These are phyloP conservation scores for Gossypium rotundifolium DNA, from an alignment of 345 rosid species.

Conservation along the genomic window DNA sequence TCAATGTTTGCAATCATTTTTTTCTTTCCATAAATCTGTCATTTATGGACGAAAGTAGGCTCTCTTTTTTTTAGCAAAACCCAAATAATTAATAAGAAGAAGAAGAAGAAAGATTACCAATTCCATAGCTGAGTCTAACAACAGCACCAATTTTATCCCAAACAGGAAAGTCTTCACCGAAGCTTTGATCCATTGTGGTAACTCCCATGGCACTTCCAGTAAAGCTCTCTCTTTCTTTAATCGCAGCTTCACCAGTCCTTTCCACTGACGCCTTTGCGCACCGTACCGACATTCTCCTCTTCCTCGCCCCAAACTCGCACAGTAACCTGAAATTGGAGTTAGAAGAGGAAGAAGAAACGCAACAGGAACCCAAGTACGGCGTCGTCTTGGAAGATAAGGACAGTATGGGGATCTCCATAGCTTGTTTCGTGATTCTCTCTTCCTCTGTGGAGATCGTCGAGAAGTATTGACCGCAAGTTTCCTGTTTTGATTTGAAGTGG, in stretches of 20 bases:
- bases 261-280: slow-evolving; percentile 44
- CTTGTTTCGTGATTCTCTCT: no score
- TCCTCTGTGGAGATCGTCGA: not conserved
- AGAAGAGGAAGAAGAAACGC: slow-evolving; percentile 18
- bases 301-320: slow-evolving; percentile 24
- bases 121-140: slow-evolving; percentile 80
- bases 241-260: slow-evolving; percentile 35
- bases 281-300: slow-evolving; percentile 21
- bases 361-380: slow-evolving; percentile 30
- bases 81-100: not conserved
- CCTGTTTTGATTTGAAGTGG: not conserved
- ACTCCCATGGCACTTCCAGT: slow-evolving; percentile 63
- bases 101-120: slow-evolving; percentile 41
- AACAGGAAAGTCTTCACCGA: slow-evolving; percentile 61
- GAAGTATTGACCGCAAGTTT: not conserved
- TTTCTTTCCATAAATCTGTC: not conserved
- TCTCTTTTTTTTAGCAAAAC: not conserved
- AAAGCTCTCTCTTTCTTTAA: slow-evolving; percentile 44
- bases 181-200: slow-evolving; percentile 62
- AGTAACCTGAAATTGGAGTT: slow-evolving; percentile 8
- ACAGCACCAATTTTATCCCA: slow-evolving; percentile 96
- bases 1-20: not conserved
- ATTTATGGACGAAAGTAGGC: not conserved
- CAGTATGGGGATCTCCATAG: slow-evolving; percentile 43
- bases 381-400: slow-evolving; percentile 24